Evolutionary conservation across 768 basidiomycete genomes (phyloP), one percentile per base, ranked within the genome.

Genomic region (Boletus bicolor): DNA sequence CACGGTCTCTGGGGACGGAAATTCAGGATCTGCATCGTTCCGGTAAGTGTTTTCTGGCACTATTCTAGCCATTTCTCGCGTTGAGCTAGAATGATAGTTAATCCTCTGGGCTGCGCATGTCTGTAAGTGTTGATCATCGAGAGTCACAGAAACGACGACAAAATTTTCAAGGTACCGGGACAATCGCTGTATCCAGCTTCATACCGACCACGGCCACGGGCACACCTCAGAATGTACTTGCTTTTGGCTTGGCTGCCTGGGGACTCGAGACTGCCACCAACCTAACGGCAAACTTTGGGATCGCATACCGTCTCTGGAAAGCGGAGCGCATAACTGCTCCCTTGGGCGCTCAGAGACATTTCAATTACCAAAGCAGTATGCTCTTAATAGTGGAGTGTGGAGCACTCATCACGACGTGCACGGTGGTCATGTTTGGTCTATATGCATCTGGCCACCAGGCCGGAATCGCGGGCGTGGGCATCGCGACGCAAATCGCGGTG

Each of bases 341-440:
- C 21, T 36, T 66, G 15, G 54, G 52, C 6, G 11, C 30, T 7
- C 58, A 55, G 19, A 51, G 50, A 39, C 53, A 32, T 3, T 10
- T 52, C 7, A 54, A 55, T 37, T 65, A 65, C 32, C 56, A 35
- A 44, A 36, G 53, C 35, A 56, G n/a, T n/a, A 51, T 54, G 7
- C 47, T 65, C 19, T 49, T 65, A 17, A 35, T 66, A 30, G 45
- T 65, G 19, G 64, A 65, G 41, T 63, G 58, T 6, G 64, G 64
- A 5, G 61, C 55, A 1, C 54, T 66, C 21, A 65, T 65, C 52
- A 65, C 64, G 5, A 50, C 45, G 10, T 60, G 59, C 34, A 60
- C 64, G 15, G 19, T 53, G n/a, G 34, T 65, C 42, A 56, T 65
- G 64, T 63, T 65, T 35, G 30, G 28, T n/a, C 44, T 66, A 2